Evolutionary conservation across 2,329 filamentous ascomycete genomes (phyloP).

Genomic region (Colletotrichum sp.): DNA sequence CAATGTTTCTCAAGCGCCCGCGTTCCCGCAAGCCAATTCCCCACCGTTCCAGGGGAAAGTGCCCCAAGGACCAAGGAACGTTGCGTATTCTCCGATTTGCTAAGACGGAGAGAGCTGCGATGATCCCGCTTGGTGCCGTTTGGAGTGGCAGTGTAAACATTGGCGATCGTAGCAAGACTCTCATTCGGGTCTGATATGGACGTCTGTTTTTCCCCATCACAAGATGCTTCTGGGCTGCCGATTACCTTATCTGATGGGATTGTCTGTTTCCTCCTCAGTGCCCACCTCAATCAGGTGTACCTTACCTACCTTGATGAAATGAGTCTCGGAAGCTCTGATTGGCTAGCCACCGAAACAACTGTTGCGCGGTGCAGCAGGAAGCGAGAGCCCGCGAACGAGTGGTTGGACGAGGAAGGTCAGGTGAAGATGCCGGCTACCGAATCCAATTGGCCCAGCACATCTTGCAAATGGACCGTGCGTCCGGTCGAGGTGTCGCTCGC

Average conservation of each 20-base stretch:
- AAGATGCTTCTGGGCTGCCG: background rate
- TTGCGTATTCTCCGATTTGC: constrained; percentile 7
- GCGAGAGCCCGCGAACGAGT: background rate
- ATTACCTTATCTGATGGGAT: background rate
- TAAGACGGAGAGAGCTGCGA: background rate
- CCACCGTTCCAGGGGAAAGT: background rate
- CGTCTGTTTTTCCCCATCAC: background rate
- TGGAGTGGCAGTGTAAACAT: background rate
- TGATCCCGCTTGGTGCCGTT: background rate
- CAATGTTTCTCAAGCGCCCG: constrained; percentile 13
- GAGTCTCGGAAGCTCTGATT: background rate
- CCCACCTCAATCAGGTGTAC: background rate
- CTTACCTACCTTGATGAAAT: background rate
- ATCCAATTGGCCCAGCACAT: background rate
- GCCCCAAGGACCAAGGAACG: background rate
- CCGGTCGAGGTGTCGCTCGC: background rate
- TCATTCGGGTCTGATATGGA: background rate
- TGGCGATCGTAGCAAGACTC: background rate
- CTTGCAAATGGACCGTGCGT: background rate
- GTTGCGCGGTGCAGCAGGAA: background rate
- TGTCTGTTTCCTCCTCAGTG: background rate
- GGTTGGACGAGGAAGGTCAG: background rate
- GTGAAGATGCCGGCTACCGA: background rate
- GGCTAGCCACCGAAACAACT: background rate
- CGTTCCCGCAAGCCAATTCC: constrained; percentile 15